Conservation (phyloP, 2,329 filamentous ascomycete species). For the Xylaria sp. region DNA sequence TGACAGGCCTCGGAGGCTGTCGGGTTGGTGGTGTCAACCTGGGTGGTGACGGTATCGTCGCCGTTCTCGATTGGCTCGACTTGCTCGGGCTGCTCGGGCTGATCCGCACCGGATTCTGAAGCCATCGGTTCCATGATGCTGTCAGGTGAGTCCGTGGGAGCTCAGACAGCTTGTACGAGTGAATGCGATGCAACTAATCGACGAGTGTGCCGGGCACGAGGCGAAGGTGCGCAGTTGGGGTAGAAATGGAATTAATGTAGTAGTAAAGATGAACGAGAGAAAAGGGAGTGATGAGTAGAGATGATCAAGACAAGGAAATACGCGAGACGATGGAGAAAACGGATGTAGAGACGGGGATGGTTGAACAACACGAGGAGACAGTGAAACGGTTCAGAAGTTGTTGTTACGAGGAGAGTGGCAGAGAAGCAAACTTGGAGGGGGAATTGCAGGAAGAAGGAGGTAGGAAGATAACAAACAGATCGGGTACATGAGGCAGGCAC, state of each 20-base stretch:
- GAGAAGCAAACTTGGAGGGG: background rate
- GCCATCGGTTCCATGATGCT: slow-evolving; percentile 7
- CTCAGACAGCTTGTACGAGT: slow-evolving; percentile 8
- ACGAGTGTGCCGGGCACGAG: background rate
- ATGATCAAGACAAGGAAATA: too few species aligned
- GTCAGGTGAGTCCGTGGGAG: slow-evolving; percentile 1
- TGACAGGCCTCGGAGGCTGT: background rate
- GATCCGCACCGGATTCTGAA: background rate
- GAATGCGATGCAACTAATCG: background rate
- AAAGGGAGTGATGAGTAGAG: too few species aligned
- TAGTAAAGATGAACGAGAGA: too few species aligned
- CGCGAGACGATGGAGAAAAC: too few species aligned
- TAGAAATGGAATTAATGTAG: too few species aligned
- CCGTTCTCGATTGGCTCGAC: background rate
- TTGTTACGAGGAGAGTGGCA: background rate
- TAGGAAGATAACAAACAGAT: background rate
- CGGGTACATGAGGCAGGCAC: background rate
- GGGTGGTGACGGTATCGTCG: background rate
- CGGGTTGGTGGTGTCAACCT: too few species aligned
- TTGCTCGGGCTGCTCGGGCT: slow-evolving; percentile 3
- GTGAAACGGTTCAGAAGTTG: too few species aligned
- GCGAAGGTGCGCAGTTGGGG: background rate
- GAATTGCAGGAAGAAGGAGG: background rate
- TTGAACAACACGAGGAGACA: too few species aligned
- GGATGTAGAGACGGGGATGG: too few species aligned